Base-by-base conservation (phyloP, 805 yeast genomes). In the Saccharomycopsis fibuligera region DNA sequence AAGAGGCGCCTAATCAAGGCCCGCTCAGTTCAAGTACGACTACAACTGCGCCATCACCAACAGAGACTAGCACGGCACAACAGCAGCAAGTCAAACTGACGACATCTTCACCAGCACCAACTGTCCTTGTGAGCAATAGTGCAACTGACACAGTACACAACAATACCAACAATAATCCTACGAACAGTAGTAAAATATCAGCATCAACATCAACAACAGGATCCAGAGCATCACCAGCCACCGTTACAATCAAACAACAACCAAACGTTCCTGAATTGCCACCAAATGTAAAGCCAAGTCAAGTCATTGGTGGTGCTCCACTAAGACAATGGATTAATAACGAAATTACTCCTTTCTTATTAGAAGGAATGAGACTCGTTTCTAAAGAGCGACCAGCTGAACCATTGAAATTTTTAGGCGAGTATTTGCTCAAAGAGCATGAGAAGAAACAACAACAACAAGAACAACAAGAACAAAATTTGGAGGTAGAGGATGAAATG, bases 301-400 rank as follows among this genome's bases (percentile, higher is more conserved):
- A 75, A 50, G 68, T 77, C 23, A 76, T 79, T 14, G 86, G 87
- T 6, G 93, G 93, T 1, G 83, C 89, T 2, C 78, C 85, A 1
- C 72, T 82, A 1, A 73, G 95, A 54, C 74, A 72, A 56, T 86
- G 84, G 70, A 68, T 86, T 49, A 83, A 84, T 60, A 66, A 75
- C 52, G 68, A 79, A 46, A 74, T 86, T 29, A 80, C 89, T 0
- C 78, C 77, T n/a, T 73, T 73, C 16, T 59, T 86, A 17, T 62
- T 84, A 17, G 78, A 78, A 35, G 95, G 91, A 0, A 70, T 84
- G 70, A 66, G 77, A 47, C 63, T 68, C 50, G 67, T 84, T 6
- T 76, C 81, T 2, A 60, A 61, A 6, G 69, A 64, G 36, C 68
- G 73, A 52, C 85, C 85, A 0, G 72, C 69, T 3, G 75, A 80